Conservation (phyloP, 192 early-diverging fungal species). For the Mortierella alpina region DNA sequence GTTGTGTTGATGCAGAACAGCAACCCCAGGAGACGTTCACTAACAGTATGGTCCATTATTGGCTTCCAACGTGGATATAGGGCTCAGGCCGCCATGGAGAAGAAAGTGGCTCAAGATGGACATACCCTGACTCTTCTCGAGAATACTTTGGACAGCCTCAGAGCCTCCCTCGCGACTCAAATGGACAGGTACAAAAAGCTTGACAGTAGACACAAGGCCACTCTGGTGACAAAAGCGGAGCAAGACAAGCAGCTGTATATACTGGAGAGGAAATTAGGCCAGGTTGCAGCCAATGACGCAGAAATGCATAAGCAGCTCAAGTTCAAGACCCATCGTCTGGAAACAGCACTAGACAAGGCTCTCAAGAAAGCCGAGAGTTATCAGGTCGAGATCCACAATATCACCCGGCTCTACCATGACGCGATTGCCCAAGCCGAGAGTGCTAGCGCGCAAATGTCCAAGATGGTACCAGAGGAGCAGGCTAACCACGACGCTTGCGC, state of each 20-base stretch:
- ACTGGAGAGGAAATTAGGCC: constrained; percentile 16
- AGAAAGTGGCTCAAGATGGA: constrained; percentile 2
- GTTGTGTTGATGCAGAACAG: neutral
- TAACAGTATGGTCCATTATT: no score
- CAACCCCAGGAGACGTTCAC: neutral
- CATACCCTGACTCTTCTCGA: constrained; percentile 3
- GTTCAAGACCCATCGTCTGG: constrained; percentile 12
- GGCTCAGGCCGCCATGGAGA: constrained; percentile 9
- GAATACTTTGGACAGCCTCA: constrained; percentile 8
- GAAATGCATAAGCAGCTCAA: constrained; percentile 3
- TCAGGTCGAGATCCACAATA: constrained; percentile 23
- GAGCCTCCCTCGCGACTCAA: constrained; percentile 6
- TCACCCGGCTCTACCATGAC: constrained; percentile 10
- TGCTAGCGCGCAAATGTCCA: neutral
- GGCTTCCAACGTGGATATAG: neutral
- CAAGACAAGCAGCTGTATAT: constrained; percentile 22
- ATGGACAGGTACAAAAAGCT: constrained; percentile 24
- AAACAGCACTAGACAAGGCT: constrained; percentile 6
- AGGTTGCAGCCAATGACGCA: constrained; percentile 2
- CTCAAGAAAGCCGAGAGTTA: constrained; percentile 5
- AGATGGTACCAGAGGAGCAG: constrained; percentile 19
- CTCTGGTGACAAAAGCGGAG: constrained; percentile 3
- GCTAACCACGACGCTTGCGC: constrained; percentile 28
- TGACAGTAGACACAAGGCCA: constrained; percentile 15
- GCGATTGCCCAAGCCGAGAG: constrained; percentile 8